phyloP scores from a whole-genome alignment of 768 basidiomycete species.

The Neoboletus magnificus region DNA sequence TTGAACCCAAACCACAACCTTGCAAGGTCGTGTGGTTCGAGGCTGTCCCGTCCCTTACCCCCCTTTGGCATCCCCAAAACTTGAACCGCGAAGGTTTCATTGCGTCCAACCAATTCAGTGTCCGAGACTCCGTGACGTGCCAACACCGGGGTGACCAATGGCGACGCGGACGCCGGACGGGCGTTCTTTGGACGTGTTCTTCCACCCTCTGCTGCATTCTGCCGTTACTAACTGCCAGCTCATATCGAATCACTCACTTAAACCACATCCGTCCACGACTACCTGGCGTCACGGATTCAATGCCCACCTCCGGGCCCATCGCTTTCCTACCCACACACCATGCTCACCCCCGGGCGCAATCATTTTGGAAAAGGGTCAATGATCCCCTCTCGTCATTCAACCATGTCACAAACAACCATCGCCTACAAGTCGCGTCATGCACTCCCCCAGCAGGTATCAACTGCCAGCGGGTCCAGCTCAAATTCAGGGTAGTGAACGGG shows the following conservation, averaged over 20 bases:
- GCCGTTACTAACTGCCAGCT: conserved; percentile 11
- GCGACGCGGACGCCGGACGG: neutral
- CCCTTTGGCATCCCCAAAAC: neutral
- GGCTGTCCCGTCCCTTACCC: neutral
- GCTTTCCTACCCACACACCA: conserved; percentile 16
- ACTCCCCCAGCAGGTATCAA: conserved; percentile 7
- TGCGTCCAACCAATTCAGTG: conserved; percentile 22
- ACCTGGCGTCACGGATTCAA: neutral
- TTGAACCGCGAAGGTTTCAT: conserved; percentile 30
- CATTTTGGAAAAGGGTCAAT: conserved; percentile 12
- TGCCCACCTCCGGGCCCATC: conserved; percentile 12
- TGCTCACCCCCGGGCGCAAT: conserved; percentile 19
- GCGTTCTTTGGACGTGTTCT: neutral
- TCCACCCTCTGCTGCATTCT: neutral
- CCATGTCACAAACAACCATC: conserved; percentile 14
- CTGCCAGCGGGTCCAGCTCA: conserved; percentile 16
- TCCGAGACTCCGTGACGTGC: conserved; percentile 31
- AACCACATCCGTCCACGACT: conserved; percentile 12
- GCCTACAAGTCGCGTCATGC: conserved; percentile 12
- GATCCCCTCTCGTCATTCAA: conserved; percentile 10
- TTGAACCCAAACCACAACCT: conserved; percentile 5
- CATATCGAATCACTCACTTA: conserved; percentile 7
- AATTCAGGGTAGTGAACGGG: conserved; percentile 30
- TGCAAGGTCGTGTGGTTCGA: conserved; percentile 6
- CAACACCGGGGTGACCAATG: neutral